These are phyloP conservation scores for Capsella rubella DNA, from an alignment of 441 rosid genomes.

Conservation along the genomic window DNA sequence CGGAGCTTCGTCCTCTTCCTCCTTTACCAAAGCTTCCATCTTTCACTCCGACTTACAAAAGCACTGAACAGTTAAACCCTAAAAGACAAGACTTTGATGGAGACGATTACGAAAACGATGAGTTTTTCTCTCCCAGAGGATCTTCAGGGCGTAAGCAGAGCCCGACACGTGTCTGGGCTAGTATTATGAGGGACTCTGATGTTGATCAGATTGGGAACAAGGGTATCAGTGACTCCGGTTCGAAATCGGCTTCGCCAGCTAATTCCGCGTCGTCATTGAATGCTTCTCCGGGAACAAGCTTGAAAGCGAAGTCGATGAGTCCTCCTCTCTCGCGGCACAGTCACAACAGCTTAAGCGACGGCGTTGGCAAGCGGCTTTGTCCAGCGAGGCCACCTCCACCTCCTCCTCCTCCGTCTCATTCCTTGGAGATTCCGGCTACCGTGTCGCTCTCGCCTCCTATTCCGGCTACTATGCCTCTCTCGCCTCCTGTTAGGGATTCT, in stretches of 20 bases:
- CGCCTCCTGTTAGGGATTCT: constrained; percentile 35
- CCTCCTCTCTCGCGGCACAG: constrained; percentile 41
- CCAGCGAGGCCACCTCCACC: constrained; percentile 50
- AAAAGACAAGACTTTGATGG: constrained; percentile 46
- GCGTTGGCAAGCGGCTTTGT: constrained; percentile 27
- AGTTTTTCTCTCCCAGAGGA: constrained; percentile 89
- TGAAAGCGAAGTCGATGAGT: constrained; percentile 52
- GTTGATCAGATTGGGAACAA: constrained; percentile 53
- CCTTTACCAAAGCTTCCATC: constrained; percentile 65
- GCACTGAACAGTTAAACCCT: constrained; percentile 53
- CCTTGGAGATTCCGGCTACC: constrained; percentile 61
- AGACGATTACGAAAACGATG: constrained; percentile 64
- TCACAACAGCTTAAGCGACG: constrained; percentile 31
- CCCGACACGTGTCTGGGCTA: constrained; percentile 47
- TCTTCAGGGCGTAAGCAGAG: constrained; percentile 69
- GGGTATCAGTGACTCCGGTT: constrained; percentile 58
- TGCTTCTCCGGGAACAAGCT: constrained; percentile 49
- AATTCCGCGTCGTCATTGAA: constrained; percentile 51
- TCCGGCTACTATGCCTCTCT: constrained; percentile 50
- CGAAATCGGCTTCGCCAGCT: constrained; percentile 64
- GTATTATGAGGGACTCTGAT: constrained; percentile 53
- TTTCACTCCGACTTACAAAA: constrained; percentile 48
- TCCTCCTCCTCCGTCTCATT: constrained; percentile 52
- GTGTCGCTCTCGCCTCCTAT: constrained; percentile 45
- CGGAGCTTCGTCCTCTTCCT: constrained; percentile 84